Evolutionary conservation across 2,329 filamentous ascomycete species (phyloP), one percentile per base, ranked within the genome.

Genomic region (Diaporthe caulivora): DNA sequence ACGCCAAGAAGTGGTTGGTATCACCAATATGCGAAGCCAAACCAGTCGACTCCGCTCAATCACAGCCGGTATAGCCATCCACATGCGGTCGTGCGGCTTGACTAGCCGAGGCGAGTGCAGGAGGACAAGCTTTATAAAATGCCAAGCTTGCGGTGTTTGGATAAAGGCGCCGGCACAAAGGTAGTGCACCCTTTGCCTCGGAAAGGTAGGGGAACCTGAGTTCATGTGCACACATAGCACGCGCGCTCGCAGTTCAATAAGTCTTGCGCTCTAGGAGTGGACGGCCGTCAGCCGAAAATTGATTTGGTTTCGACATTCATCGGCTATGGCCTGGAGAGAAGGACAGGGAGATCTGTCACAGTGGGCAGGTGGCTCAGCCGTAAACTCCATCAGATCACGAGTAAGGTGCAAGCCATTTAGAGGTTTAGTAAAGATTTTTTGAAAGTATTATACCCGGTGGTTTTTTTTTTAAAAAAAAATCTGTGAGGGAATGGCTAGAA

Each of bases 131-230:
- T 18, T 21, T 21, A 34, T 37, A 15, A 13, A 26, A 18, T 21
- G 62, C 62, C 62, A 65, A 65, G 62, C 18, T 51, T 51, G 44
- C 29, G 13, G 29, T 65, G 44, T 65, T 51, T 65, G 62, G 62
- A 51, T 65, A 51, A 65, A 65, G 31, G 29, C 62, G 21, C 44
- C 44, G 62, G 62, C 44, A 51, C 44, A 49, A 51, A 10, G 24
- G 62, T 13, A 37, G 31, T 21, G n/a, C 62, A 62, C 57, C 37
- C 37, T 42, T 62, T 62, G 29, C 29, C 3, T 18, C 18, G 34
- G 15, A 13, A 26, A 15, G 0, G 44, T 18, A 51, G 7, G 29
- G 37, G 24, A 10, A 34, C 7, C 10, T 26, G 44, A 26, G 44
- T 21, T 18, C 13, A 1, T 51, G 3, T 51, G 6, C 11, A 13